Percentiles rank a stretch among this genome's conserved stretches.
These are phyloP conservation scores for Yamadazyma epiphylla DNA, from an alignment of 1,139 yeast genomes.

Conservation along the genomic window DNA sequence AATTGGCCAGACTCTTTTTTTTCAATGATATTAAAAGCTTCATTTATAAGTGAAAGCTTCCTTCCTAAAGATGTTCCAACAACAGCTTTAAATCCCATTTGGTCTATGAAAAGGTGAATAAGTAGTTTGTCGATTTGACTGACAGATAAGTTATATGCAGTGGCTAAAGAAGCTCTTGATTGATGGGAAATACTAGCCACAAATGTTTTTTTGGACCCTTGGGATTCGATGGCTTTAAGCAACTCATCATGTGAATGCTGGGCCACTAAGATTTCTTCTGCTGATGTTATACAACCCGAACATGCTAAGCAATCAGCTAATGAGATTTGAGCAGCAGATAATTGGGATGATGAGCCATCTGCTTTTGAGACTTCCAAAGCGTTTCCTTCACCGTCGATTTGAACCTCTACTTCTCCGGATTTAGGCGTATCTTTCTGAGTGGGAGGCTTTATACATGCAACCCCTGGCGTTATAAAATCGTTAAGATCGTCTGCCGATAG, in stretches of 20 bases:
- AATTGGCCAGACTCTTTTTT: constrained; percentile 14
- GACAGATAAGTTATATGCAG: constrained; percentile 55
- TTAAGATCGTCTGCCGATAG: constrained; percentile 86
- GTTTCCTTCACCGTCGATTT: constrained; percentile 60
- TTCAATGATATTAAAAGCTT: constrained; percentile 46
- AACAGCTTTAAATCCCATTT: constrained; percentile 67
- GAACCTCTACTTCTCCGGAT: constrained; percentile 53
- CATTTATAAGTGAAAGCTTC: constrained; percentile 60
- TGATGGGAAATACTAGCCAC: constrained; percentile 87
- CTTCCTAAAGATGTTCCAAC: constrained; percentile 88
- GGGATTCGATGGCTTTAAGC: constrained; percentile 47
- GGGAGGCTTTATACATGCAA: constrained; percentile 81
- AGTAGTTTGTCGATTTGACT: constrained; percentile 60
- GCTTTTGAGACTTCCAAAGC: constrained; percentile 64
- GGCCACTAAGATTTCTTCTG: constrained; percentile 89
- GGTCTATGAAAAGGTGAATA: constrained; percentile 51
- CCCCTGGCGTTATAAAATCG: constrained; percentile 92
- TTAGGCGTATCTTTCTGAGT: constrained; percentile 6
- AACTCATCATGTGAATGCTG: constrained; percentile 86
- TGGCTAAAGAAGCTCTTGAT: constrained; percentile 75
- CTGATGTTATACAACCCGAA: constrained; percentile 94
- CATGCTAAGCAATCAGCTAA: constrained; percentile 94
- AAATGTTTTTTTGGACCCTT: constrained; percentile 34
- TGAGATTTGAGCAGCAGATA: constrained; percentile 84
- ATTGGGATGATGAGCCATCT: constrained; percentile 48